Base-by-base conservation (phyloP, 805 yeast genomes). In the Nakazawaea ishiwadae region DNA sequence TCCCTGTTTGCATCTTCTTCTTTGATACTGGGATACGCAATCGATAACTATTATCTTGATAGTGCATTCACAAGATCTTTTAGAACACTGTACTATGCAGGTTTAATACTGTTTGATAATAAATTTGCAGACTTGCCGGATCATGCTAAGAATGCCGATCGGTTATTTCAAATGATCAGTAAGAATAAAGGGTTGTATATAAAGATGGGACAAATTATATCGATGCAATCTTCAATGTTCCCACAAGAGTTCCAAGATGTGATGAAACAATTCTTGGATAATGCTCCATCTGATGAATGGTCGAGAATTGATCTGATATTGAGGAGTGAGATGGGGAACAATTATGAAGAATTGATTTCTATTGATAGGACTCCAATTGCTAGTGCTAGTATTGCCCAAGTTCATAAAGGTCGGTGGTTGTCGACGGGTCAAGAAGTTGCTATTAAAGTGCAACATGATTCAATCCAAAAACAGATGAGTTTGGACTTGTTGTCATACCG, bases 161-260 rank as follows among this genome's bases (percentile, higher is more conserved):
- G 79, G 33, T 50, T 79, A 39, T 67, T 66, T 48, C 52, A 69
- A 33, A 54, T 79, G 39, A 53, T 78, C 42, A 54, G 57, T 28
- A 52, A 52, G 10, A 78, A 78, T 52, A 73, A 71, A 48, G 84
- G 84, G 1, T 65, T 85, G 15, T 85, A 82, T 54, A 79, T 85
- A 56, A 84, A 84, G 56, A 59, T 82, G 50, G 95, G 93, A 18
- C 93, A 84, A 66, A 81, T 85, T 39, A 70, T 84, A 35, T 91
- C 93, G 2, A 77, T 84, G 52, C 93, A 85, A 55, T 79, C 87
- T 1, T 61, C 71, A 20, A 66, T 81, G 51, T 75, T 84, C 48
- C 95, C 95, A 2, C 58, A 65, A 27, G 81, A 77, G 16, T 83
- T 66, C 58, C 86, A 79, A 48, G 69, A 65, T 31, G 61, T 73